These are phyloP conservation scores for Stenogyne calaminthoides DNA, from an alignment of 305 asterid species.

Conservation along the genomic window DNA sequence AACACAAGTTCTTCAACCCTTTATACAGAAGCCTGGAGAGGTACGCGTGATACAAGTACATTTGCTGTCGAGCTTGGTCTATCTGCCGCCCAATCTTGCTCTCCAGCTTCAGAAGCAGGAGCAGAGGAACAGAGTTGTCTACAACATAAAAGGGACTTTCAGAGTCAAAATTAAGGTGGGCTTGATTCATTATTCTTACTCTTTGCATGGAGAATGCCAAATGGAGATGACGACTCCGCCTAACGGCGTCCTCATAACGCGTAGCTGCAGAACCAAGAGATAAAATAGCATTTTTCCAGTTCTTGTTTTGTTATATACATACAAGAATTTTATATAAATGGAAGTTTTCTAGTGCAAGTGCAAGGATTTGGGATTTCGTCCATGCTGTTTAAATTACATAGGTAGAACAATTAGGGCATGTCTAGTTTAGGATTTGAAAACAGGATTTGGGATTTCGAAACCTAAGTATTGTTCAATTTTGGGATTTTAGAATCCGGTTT, in stretches of 20 bases:
- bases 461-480: too few species aligned
- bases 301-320: slow-evolving; percentile 23
- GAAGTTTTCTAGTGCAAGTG: slow-evolving; percentile 6
- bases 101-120: slow-evolving; percentile 67
- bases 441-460: too few species aligned
- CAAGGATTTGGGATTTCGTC: too few species aligned
- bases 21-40: slow-evolving; percentile 58
- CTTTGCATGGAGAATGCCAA: slow-evolving; percentile 65
- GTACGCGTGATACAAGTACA: slow-evolving; percentile 48
- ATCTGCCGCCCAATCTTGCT: slow-evolving; percentile 66
- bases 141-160: slow-evolving; percentile 59
- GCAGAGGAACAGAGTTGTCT: slow-evolving; percentile 59
- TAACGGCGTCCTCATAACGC: slow-evolving; percentile 60
- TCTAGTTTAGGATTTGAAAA: too few species aligned
- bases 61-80: slow-evolving; percentile 77
- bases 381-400: not conserved
- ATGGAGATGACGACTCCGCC: slow-evolving; percentile 92
- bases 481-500: too few species aligned
- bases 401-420: not conserved
- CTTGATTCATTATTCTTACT: slow-evolving; percentile 60
- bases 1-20: slow-evolving; percentile 62
- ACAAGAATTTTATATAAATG: slow-evolving; percentile 23
- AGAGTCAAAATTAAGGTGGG: slow-evolving; percentile 64
- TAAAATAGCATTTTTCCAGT: slow-evolving; percentile 27
- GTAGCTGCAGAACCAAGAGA: slow-evolving; percentile 73